Evolutionary conservation across 2,329 filamentous ascomycete genomes (phyloP), one percentile per base, ranked within the genome.

Genomic region (Balansia obtecta): DNA sequence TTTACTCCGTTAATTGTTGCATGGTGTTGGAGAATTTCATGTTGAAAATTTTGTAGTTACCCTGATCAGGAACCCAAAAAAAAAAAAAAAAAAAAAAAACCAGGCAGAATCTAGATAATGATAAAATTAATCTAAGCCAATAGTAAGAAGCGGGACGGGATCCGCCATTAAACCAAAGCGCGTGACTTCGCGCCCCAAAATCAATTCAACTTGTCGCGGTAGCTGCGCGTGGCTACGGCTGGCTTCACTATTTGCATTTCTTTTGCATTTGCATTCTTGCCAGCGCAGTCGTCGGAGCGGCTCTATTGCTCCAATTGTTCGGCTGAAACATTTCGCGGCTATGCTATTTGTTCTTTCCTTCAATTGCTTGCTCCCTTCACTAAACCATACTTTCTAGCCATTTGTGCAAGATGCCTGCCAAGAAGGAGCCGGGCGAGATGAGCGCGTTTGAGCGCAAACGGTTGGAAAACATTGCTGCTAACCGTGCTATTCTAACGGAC

Each of bases 371-470:
- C 15, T 11, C 27, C 18, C 22, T 18, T 16, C 5, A 8, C 27
- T 5, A 5, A 27, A 27, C 27, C 27, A 22, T 4, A 27, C 8
- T 7, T 27, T 27, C 8, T 27, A 7, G 27, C 4, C 27, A 27
- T 27, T 27, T 27, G 27, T 7, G 7, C 27, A 58, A 41, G 38
- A 79, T 81, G 76, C 65, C 75, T 1, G 63, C 69, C 1, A 67
- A 68, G 15, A 69, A 65, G 20, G 68, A 72, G 40, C 65, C 66
- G 13, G 61, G 58, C 20, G 75, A 59, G 37, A 71, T 94, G 58
- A 94, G 86, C 66, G 87, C 88, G 39, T 96, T 95, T 66, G 90
- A 95, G 72, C 82, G 83, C 59, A 82, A 87, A 57, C 78, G 90
- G 0, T 78, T 88, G 15, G 88, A 89, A 53, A 95, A 95, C 57